Conservation (phyloP, 257 asterid genomes). For the Eustoma russellianum region DNA sequence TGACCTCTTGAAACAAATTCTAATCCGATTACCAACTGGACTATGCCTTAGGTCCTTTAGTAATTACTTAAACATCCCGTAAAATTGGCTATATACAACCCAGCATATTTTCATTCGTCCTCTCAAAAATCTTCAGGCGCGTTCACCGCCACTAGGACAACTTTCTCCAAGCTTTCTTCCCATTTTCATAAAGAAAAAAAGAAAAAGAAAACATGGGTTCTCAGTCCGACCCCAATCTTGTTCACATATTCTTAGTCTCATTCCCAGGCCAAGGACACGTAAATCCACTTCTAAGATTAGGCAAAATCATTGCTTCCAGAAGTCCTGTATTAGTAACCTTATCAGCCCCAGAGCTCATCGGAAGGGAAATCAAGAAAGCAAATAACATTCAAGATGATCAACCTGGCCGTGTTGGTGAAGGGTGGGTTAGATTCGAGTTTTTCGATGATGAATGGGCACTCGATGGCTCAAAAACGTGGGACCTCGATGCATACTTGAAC, state of each 20-base stretch:
- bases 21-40: no score
- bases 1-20: no score
- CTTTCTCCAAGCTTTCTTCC: no score
- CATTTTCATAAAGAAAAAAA: no score
- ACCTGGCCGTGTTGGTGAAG: conserved; percentile 37
- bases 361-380: conserved; percentile 35
- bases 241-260: conserved; percentile 47
- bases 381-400: conserved; percentile 24
- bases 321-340: conserved; percentile 43
- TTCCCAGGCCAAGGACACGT: conserved; percentile 76
- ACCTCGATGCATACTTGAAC: conserved; percentile 20
- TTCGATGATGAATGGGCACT: conserved; percentile 40
- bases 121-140: no score
- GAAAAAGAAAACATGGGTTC: no score
- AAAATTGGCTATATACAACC: no score
- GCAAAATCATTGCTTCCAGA: conserved; percentile 43
- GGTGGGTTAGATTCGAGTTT: conserved; percentile 50
- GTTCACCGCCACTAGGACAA: no score
- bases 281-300: conserved; percentile 66
- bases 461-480: conserved; percentile 8
- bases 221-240: no score
- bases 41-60: no score
- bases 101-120: no score
- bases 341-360: conserved; percentile 43
- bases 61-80: no score